Percentiles rank a stretch among this genome's conserved stretches.
phyloP scores from a whole-genome alignment of 495 filamentous ascomycete species.

The Terfezia claveryi region DNA sequence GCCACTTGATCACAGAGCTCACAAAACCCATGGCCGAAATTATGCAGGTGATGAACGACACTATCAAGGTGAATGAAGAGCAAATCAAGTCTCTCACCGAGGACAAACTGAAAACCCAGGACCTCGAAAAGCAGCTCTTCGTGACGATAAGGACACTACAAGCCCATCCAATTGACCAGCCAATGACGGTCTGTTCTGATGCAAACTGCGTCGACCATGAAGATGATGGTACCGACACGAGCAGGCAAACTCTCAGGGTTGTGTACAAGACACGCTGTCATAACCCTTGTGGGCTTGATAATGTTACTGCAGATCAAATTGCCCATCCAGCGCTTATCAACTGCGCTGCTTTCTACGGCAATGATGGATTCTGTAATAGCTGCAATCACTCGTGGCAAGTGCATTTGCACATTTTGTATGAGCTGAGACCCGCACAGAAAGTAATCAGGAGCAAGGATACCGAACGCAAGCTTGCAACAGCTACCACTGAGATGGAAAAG shows the following conservation, averaged over 20 bases:
- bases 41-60: conserved; percentile 18
- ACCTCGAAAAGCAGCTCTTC: conserved; percentile 14
- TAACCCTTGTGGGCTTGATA: conserved; percentile 5
- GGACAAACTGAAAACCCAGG: conserved; percentile 8
- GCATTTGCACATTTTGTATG: conserved; percentile 21
- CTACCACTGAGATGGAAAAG: conserved; percentile 11
- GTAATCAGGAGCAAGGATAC: conserved; percentile 12
- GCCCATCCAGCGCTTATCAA: conserved; percentile 6
- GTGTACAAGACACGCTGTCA: conserved; percentile 13
- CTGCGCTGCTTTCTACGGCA: conserved; percentile 10
- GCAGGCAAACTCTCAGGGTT: neutral
- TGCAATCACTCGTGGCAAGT: conserved; percentile 21
- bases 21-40: conserved; percentile 23
- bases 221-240: conserved; percentile 2
- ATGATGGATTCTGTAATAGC: neutral
- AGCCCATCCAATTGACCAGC: conserved; percentile 1
- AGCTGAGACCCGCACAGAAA: conserved; percentile 10
- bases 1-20: conserved; percentile 19
- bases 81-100: conserved; percentile 9
- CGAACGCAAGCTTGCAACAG: conserved; percentile 11
- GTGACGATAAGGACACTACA: conserved; percentile 6
- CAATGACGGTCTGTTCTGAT: conserved; percentile 1
- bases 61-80: conserved; percentile 18
- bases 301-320: conserved; percentile 3
- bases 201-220: conserved; percentile 2